A percentile compares a stretch with the other conserved stretches of the same genome.
Evolutionary conservation across 345 rosid species (phyloP).

Genomic region (Hirschfeldia incana): DNA sequence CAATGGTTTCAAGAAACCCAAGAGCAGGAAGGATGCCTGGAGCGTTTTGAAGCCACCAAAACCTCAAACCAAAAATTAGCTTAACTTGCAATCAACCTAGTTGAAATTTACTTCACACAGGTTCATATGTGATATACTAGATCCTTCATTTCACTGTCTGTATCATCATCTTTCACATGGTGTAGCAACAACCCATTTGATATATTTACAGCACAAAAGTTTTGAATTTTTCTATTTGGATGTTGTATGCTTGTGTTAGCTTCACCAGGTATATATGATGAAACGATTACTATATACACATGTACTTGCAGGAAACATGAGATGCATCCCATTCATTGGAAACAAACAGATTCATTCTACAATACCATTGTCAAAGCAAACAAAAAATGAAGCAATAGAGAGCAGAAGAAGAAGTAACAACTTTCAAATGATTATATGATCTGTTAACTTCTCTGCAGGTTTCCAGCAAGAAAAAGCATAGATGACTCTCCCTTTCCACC

Average conservation of each 20-base stretch:
- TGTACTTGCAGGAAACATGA: slow-evolving; percentile 26
- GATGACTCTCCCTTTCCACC: slow-evolving; percentile 78
- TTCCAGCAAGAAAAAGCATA: slow-evolving; percentile 73
- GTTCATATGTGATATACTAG: slow-evolving; percentile 23
- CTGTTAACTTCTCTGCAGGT: slow-evolving; percentile 34
- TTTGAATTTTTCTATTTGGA: slow-evolving; percentile 20
- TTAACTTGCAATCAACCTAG: slow-evolving; percentile 1
- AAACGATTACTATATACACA: neutral
- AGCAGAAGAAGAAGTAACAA: neutral
- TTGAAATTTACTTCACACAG: slow-evolving; percentile 10
- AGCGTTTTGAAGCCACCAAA: slow-evolving; percentile 58
- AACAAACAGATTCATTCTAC: slow-evolving; percentile 34
- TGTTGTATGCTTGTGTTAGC: slow-evolving; percentile 17
- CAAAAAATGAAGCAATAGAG: slow-evolving; percentile 23
- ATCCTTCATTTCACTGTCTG: slow-evolving; percentile 19
- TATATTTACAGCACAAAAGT: slow-evolving; percentile 24
- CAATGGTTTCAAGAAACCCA: slow-evolving; percentile 53
- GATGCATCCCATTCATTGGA: slow-evolving; percentile 17
- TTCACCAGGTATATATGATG: slow-evolving; percentile 10
- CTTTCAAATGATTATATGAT: slow-evolving; percentile 8
- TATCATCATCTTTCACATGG: slow-evolving; percentile 24
- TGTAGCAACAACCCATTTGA: slow-evolving; percentile 31
- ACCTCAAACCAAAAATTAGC: slow-evolving; percentile 37
- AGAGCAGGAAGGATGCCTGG: slow-evolving; percentile 69
- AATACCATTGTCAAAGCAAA: slow-evolving; percentile 8